These are phyloP conservation scores for Lepiota brunneoincarnata DNA, from an alignment of 768 basidiomycete species.

Conservation along the genomic window DNA sequence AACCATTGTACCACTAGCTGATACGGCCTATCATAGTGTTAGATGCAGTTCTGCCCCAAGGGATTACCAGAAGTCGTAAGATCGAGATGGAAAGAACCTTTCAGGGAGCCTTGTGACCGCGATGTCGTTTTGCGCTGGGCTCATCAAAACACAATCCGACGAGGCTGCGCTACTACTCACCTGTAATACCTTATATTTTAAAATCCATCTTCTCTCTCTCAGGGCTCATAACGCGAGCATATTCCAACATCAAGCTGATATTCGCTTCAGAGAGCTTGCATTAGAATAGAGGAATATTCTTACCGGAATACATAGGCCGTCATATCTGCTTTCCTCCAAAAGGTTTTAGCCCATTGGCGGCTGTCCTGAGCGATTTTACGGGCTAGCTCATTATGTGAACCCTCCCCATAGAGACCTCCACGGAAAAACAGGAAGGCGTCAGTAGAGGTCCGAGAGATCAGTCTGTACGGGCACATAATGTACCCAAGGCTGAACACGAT, in stretches of 20 bases:
- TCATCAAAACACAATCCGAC: no score
- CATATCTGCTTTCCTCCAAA: constrained; percentile 63
- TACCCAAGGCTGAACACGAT: constrained; percentile 61
- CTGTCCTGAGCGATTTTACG: constrained; percentile 53
- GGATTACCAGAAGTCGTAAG: no score
- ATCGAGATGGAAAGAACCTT: no score
- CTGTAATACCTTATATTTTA: not conserved
- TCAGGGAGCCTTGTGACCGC: no score
- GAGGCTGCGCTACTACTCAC: no score
- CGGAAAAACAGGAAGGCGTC: constrained; percentile 75
- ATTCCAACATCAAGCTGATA: constrained; percentile 31
- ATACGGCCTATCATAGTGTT: no score
- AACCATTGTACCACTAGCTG: no score
- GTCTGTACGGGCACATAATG: constrained; percentile 72
- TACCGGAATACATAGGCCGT: constrained; percentile 58
- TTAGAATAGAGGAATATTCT: constrained; percentile 2
- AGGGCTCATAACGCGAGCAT: constrained; percentile 45
- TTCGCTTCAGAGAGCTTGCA: not conserved
- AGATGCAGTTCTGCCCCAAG: no score
- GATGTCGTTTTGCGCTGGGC: no score
- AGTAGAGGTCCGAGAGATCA: constrained; percentile 64
- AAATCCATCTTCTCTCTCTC: constrained; percentile 38
- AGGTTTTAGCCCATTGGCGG: constrained; percentile 50
- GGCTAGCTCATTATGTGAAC: constrained; percentile 60
- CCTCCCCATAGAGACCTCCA: constrained; percentile 53